Evolutionary conservation across 1,139 yeast species (phyloP), one percentile per base, ranked within the genome.

Genomic region (Taiozyma onychis): DNA sequence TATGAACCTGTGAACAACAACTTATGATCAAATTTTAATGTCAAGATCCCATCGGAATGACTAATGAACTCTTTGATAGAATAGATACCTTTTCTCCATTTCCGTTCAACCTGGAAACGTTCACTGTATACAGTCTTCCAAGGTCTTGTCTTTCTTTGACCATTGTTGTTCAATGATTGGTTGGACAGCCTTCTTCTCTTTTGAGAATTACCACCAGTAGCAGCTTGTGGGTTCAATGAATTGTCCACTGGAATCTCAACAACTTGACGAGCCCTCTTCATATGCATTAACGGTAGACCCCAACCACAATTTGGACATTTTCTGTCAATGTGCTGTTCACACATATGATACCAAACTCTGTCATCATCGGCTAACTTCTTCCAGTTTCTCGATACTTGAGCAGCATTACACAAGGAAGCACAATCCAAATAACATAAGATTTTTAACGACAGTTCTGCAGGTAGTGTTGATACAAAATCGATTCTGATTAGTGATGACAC

Each of bases 271-370:
- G 88, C 85, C 55, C 88, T 73, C 63, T 84, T 85, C 85, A 86
- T 86, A 60, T 85, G 89, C 80, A 93, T 80, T 54, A 93, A 72
- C 3, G 99, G 99, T 58, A 93, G 74, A 6, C 99, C 99, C 99
- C 99, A 93, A 11, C 99, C 99, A 73, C 99, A 93, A 65, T 88
- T 89, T 44, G 97, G 96, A 69, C 99, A 93, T 67, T 93, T 93
- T 53, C 96, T 76, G 68, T 93, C 99, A 52, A 93, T 93, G 66
- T 93, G 99, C 68, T 93, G 99, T 66, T 90, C 97, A 67, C 99
- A 93, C 93, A 93, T 86, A 59, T 93, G 90, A 66, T 93, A 95
- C 99, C 99, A 93, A 7, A 93, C 98, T 49, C 95, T 72, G 63
- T 93, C 98, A 66, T 91, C 97, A 67, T 93, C 97, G 1, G 99